Evolutionary conservation across 495 filamentous ascomycete genomes (phyloP), one percentile per base, ranked within the genome.

Genomic region (Penicillium nucicola): DNA sequence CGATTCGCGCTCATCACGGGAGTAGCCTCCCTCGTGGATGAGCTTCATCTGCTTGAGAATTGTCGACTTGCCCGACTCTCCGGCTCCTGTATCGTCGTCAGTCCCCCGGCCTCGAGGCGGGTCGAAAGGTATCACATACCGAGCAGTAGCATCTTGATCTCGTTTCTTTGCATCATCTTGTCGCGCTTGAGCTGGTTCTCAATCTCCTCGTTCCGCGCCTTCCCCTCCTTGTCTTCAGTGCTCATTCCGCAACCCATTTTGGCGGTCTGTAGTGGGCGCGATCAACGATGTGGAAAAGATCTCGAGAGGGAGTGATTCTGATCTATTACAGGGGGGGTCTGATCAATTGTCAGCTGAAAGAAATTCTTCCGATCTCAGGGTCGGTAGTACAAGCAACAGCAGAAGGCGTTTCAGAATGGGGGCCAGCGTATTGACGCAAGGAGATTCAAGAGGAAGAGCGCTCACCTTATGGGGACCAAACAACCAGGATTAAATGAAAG

Each of bases 231-330:
- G 77, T 97, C 93, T 82, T 97, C 93, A 62, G 95, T 95, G 66
- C 95, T 97, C 91, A 96, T 96, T 72, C 91, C 92, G 72, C 93
- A 98, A 85, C 93, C 93, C 93, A 98, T 98, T 58, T 81, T 90
- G 88, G 65, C 81, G 68, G 68, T 57, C 4, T 31, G 62, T 20
- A 57, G 46, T 50, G 46, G 23, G 45, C 37, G 46, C 37, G 18
- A 38, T 41, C 11, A 41, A 31, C 25, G 45, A 33, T 40, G 50
- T 64, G 57, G 57, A 51, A 56, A 61, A 54, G 52, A 57, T 45
- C 42, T 49, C 48, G n/a, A 52, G 37, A 39, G 12, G 36, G 48
- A 46, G 38, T 41, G 36, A 37, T 48, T 43, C 41, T 36, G 15
- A 12, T 55, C 49, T 19, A 52, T 52, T 42, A 47, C 50, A 53